Evolutionary conservation across 2,329 filamentous ascomycete genomes (phyloP), one percentile per base, ranked within the genome.

Genomic region (Dothideomycetes sp.): DNA sequence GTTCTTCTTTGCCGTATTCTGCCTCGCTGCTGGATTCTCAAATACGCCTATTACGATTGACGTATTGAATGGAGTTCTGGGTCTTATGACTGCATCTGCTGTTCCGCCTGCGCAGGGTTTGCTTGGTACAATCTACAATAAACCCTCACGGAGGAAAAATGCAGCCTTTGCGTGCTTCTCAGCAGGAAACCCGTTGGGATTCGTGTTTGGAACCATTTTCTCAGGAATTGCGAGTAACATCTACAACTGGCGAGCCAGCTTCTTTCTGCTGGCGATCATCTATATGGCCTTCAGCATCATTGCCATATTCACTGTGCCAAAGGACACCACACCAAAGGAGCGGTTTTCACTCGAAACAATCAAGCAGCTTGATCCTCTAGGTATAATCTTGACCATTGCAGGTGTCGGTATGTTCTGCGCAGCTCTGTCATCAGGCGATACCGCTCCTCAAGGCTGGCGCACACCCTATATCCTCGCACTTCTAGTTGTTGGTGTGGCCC

Each of bases 341-440:
- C 67, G 47, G 18, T 54, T 66, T 42, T 68, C 58, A 27, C 59
- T 51, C 47, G 56, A 70, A 41, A 71, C 71, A 0, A 27, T 79
- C 28, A 74, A 70, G 53, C 67, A 63, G 27, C 74, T 83, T 50
- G 79, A 83, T 57, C 55, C 75, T 5, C 57, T 80, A 0, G 79
- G 79, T 0, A 78, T 75, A 0, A 51, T 69, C 1, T 57, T 82
- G 45, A 76, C 78, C 3, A 68, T 82, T 23, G 64, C 72, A n/a
- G 78, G 79, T 0, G 77, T 80, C 44, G 78, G 75, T 3, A 68
- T 78, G 64, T 74, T 82, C 52, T 78, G 75, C 11, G 74, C 74
- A 16, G 73, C 72, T 2, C 61, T 82, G 44, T 78, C 63, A 52
- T 58, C 70, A 7, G 67, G 67, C 44, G 70, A 59, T 10, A 73